phyloP scores from a whole-genome alignment of 352 stramenopile species.

The Globisporangium splendens region DNA sequence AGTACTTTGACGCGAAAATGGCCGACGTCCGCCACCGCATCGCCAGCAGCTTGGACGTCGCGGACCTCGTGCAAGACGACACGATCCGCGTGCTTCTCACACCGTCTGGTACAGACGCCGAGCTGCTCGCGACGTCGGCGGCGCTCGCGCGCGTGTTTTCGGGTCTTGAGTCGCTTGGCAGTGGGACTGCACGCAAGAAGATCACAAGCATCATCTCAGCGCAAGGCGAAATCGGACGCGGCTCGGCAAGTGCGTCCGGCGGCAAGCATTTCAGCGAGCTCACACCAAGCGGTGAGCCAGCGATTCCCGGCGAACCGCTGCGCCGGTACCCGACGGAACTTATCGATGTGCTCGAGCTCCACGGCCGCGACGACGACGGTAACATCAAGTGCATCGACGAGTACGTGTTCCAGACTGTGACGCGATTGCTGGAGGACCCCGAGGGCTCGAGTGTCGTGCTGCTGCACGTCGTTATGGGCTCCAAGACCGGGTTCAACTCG shows the following conservation, averaged over 20 bases:
- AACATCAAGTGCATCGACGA: slow-evolving; percentile 48
- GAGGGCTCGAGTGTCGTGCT: slow-evolving; percentile 62
- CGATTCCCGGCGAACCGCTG: slow-evolving; percentile 36
- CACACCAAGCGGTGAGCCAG: slow-evolving; percentile 62
- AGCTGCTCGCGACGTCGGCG: slow-evolving; percentile 73
- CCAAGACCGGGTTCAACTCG: slow-evolving; percentile 83
- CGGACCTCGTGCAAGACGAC: slow-evolving; percentile 47
- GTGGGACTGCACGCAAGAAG: slow-evolving; percentile 20
- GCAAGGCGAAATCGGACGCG: slow-evolving; percentile 80
- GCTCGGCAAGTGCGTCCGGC: slow-evolving; percentile 67
- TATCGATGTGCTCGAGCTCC: slow-evolving; percentile 62
- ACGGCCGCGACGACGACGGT: slow-evolving; percentile 51
- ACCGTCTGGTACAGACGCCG: slow-evolving; percentile 83
- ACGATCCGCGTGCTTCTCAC: slow-evolving; percentile 62
- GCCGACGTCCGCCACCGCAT: slow-evolving; percentile 42
- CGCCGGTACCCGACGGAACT: slow-evolving; percentile 56
- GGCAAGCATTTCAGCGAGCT: slow-evolving; percentile 83
- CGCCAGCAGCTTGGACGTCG: slow-evolving; percentile 51
- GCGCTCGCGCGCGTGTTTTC: slow-evolving; percentile 64
- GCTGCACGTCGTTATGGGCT: slow-evolving; percentile 81
- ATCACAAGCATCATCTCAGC: slow-evolving; percentile 84
- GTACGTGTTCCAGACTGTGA: slow-evolving; percentile 37
- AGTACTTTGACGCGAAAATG: slow-evolving; percentile 75
- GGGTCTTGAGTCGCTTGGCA: slow-evolving; percentile 31
- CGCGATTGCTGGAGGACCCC: slow-evolving; percentile 36